phyloP scores from a whole-genome alignment of 768 basidiomycete genomes.

The Russula emetica region DNA sequence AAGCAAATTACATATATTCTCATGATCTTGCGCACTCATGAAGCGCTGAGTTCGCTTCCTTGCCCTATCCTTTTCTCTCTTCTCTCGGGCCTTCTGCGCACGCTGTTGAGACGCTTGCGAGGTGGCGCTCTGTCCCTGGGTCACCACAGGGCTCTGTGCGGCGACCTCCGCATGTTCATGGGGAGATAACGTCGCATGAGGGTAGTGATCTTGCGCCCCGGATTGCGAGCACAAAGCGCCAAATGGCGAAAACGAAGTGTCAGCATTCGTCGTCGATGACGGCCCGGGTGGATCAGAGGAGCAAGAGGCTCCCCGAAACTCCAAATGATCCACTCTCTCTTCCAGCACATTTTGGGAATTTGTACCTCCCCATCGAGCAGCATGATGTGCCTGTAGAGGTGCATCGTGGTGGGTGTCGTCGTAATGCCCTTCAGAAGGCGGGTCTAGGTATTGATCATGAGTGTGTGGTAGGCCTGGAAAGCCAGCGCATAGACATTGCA shows the following conservation, averaged over 20 bases:
- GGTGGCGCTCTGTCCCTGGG: background rate
- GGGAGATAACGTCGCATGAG: background rate
- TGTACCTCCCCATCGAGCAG: background rate
- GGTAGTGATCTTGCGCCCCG: background rate
- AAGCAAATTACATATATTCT: conserved; percentile 1
- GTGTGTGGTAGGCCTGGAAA: background rate
- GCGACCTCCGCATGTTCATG: background rate
- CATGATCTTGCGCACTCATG: no score
- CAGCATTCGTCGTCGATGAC: background rate
- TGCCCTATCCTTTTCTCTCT: background rate
- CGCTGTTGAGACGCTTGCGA: background rate
- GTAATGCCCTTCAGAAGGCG: no score
- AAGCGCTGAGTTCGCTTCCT: background rate
- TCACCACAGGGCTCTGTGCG: no score
- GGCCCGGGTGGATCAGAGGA: background rate
- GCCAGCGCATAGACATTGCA: background rate
- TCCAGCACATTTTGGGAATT: background rate
- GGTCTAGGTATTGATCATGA: background rate
- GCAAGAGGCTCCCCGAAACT: background rate
- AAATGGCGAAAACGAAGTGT: no score
- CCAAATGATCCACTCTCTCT: background rate
- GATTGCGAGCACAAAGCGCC: no score
- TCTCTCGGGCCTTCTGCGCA: background rate
- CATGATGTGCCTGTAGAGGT: no score
- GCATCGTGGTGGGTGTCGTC: no score